phyloP scores from a whole-genome alignment of 2,329 filamentous ascomycete genomes.

The Sclerotinia sclerotiorum region DNA sequence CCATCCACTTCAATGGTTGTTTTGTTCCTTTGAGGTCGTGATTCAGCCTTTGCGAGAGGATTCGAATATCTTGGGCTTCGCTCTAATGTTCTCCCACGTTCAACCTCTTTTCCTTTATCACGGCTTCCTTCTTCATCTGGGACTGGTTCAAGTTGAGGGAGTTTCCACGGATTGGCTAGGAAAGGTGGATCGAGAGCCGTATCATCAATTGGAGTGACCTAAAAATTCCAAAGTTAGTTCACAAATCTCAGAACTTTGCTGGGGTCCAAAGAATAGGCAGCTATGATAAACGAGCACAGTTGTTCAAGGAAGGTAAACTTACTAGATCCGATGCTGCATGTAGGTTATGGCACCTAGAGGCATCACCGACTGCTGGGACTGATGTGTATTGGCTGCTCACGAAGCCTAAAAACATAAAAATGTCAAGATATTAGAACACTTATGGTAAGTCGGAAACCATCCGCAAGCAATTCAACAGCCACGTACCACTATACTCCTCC shows the following conservation, averaged over 20 bases:
- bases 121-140: not conserved
- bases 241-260: not conserved
- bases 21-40: conserved; percentile 28
- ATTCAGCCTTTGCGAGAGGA: conserved; percentile 36
- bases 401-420: not conserved
- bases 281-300: not conserved
- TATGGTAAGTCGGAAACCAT: not conserved
- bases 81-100: conserved; percentile 34
- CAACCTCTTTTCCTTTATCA: conserved; percentile 28
- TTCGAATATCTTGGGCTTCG: conserved; percentile 30
- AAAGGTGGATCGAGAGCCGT: not conserved
- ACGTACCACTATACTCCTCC: not conserved
- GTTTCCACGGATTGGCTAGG: conserved; percentile 9
- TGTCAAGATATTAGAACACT: not conserved
- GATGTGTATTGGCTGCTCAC: not conserved
- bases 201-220: conserved; percentile 2
- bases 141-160: not conserved
- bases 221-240: not conserved
- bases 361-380: not conserved
- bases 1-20: conserved; percentile 35
- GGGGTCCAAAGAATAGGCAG: not conserved
- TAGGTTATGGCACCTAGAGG: not conserved
- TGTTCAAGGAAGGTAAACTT: not conserved
- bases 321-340: conserved; percentile 1
- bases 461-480: not conserved